phyloP scores from a whole-genome alignment of 2,329 filamentous ascomycete genomes.

The Magnaporthales sp. region DNA sequence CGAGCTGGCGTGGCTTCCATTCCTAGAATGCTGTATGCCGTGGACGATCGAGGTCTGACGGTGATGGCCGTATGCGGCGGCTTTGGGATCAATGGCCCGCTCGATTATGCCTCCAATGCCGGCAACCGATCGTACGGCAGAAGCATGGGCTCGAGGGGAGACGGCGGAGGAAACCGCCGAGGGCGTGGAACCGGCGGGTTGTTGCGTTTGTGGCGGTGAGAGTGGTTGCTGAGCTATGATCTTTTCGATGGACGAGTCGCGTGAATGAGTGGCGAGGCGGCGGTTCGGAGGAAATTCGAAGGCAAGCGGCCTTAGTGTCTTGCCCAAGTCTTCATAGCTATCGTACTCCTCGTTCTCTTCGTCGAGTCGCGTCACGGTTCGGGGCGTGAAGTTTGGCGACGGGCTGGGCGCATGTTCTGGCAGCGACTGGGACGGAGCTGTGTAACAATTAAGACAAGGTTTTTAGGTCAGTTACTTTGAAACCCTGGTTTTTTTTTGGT shows the following conservation, averaged over 20 bases:
- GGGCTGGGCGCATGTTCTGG: constrained; percentile 45
- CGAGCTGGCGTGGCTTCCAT: constrained; percentile 76
- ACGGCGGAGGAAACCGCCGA: constrained; percentile 17
- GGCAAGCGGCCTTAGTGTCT: constrained; percentile 38
- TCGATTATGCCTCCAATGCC: constrained; percentile 35
- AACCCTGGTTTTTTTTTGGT: not conserved
- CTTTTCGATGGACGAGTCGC: constrained; percentile 51
- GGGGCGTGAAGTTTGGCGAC: constrained; percentile 38
- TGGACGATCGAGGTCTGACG: constrained; percentile 96
- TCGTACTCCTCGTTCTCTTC: constrained; percentile 39
- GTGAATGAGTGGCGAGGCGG: constrained; percentile 40
- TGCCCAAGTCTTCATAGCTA: constrained; percentile 32
- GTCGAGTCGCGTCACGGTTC: constrained; percentile 41
- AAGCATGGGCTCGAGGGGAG: constrained; percentile 30
- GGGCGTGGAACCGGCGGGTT: constrained; percentile 13
- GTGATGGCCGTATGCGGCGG: constrained; percentile 69
- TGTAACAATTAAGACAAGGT: constrained; percentile 9
- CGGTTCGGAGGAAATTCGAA: constrained; percentile 26
- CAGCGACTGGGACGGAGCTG: constrained; percentile 52
- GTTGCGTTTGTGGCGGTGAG: constrained; percentile 19
- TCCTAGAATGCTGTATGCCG: constrained; percentile 86
- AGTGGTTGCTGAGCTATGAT: constrained; percentile 18
- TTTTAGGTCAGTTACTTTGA: constrained; percentile 1
- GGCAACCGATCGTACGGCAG: constrained; percentile 26
- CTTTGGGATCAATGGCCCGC: constrained; percentile 47